Percentiles rank a stretch among this genome's conserved stretches.
Conservation (phyloP, 2,329 filamentous ascomycete genomes). For the Gnomoniopsis smithogilvyi region DNA sequence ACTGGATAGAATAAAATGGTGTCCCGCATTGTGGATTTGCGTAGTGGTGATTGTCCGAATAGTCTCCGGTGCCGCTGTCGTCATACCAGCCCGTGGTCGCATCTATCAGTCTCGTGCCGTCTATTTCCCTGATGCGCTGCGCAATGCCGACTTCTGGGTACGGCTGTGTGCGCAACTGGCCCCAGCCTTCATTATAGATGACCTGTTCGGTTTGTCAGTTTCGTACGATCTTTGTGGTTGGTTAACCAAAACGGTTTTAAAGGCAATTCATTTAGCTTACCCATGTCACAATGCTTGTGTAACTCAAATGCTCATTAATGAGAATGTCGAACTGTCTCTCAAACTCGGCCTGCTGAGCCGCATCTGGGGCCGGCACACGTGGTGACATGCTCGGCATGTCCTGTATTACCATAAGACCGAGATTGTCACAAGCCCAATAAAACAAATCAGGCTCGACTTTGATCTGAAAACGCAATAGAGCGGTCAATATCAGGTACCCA, state of each 20-base stretch:
- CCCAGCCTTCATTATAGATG: slow-evolving; percentile 73
- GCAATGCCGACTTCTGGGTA: slow-evolving; percentile 58
- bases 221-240: too few relatives aligned
- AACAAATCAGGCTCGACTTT: slow-evolving; percentile 66
- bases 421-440: slow-evolving; percentile 63
- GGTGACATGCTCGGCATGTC: slow-evolving; percentile 64
- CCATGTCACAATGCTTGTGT: slow-evolving; percentile 64
- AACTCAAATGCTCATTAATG: slow-evolving; percentile 60
- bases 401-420: slow-evolving; percentile 66
- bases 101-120: slow-evolving; percentile 63
- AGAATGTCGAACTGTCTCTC: slow-evolving; percentile 59
- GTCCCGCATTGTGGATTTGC: slow-evolving; percentile 68
- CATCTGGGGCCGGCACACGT: slow-evolving; percentile 31
- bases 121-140: slow-evolving; percentile 50
- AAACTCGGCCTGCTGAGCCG: slow-evolving; percentile 60
- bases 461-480: slow-evolving; percentile 39
- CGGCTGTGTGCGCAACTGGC: slow-evolving; percentile 47
- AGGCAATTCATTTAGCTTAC: slow-evolving; percentile 33
- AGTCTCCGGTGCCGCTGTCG: slow-evolving; percentile 62
- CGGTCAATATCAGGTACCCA: background rate
- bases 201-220: slow-evolving; percentile 30
- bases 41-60: slow-evolving; percentile 69
- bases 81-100: slow-evolving; percentile 65
- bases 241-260: too few relatives aligned
- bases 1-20: slow-evolving; percentile 60